Evolutionary conservation across 2,329 filamentous ascomycete species (phyloP), one percentile per base, ranked within the genome.

Genomic region (Hypoxylon sp.): DNA sequence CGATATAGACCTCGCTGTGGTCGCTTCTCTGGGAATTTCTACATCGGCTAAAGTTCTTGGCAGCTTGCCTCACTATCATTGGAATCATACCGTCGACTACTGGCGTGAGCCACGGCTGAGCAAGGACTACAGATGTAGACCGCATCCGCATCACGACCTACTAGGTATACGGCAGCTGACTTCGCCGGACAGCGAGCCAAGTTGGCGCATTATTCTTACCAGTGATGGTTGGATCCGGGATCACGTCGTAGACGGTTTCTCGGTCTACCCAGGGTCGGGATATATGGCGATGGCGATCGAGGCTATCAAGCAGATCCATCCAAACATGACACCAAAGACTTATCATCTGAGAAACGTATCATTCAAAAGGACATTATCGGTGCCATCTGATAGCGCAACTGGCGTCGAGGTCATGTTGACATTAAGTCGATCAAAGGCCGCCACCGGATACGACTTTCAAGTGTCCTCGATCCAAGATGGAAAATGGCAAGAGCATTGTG

Each of bases 1-100:
- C 17, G 17, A 46, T 11, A 10, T 44, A 15, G 19, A 53, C 43
- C 6, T 44, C 22, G 32, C 46, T 20, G 26, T n/a, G 20, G 6
- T 20, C 43, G 41, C 17, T 22, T 41, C 6, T 22, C 44, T 17
- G 39, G n/a, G 53, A 28, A 1, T 26, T 26, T 20, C 37, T 46
- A 11, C 32, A 41, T 6, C 26, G 37, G 5, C 19, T 19, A 19
- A 30, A 47, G 20, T 62, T 15, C 22, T 61, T 2, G 28, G 34
- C 8, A 37, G 54, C 15, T 56, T 65, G 3, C 63, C 63, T 11
- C n/a, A 41, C 6, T 65, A 65, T 37, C 37, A 44, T 3, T 65
- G 37, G 28, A 55, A 65, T 32, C 63, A 65, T 22, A n/a, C 22
- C 3, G 30, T 17, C 2, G n/a, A 30, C 17, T 59, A 59, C 30